Evolutionary conservation across 2,329 filamentous ascomycete genomes (phyloP).

Genomic region (Neobulgaria alba): DNA sequence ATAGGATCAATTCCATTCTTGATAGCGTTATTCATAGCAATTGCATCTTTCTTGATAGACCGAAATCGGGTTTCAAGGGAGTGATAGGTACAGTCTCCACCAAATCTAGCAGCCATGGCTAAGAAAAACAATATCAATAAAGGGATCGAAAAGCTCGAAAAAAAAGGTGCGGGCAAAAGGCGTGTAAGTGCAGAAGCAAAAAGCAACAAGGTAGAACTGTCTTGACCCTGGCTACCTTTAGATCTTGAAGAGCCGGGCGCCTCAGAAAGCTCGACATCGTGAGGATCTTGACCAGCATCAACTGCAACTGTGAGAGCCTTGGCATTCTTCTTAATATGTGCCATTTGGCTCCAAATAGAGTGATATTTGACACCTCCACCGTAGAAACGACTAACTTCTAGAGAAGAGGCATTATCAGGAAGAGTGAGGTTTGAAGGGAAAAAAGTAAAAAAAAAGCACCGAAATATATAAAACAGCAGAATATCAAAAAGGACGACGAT

Average conservation of each 20-base stretch:
- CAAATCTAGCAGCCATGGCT: constrained; percentile 23
- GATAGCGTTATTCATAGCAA: constrained; percentile 29
- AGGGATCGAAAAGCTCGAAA: constrained; percentile 1
- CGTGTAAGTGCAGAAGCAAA: constrained; percentile 3
- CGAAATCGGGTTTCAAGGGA: constrained; percentile 33
- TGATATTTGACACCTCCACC: constrained; percentile 18
- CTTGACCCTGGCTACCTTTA: constrained; percentile 9
- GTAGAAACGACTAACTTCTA: constrained; percentile 16
- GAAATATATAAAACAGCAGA: too few relatives aligned
- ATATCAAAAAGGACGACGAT: too few relatives aligned
- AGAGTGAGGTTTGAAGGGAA: neutral
- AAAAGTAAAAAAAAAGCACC: neutral
- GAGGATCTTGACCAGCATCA: constrained; percentile 16
- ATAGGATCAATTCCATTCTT: constrained; percentile 29
- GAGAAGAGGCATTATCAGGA: constrained; percentile 10
- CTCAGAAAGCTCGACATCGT: constrained; percentile 11
- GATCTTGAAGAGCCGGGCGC: constrained; percentile 12
- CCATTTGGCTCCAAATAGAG: constrained; percentile 17
- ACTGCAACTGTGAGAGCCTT: constrained; percentile 15
- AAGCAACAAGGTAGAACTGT: neutral
- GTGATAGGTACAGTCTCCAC: constrained; percentile 29
- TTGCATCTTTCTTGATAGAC: constrained; percentile 33
- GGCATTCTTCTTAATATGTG: constrained; percentile 13
- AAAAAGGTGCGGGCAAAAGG: constrained; percentile 1
- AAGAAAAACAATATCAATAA: constrained; percentile 14